These are phyloP conservation scores for Didymella pinodella DNA, from an alignment of 2,329 filamentous ascomycete species.

Conservation along the genomic window DNA sequence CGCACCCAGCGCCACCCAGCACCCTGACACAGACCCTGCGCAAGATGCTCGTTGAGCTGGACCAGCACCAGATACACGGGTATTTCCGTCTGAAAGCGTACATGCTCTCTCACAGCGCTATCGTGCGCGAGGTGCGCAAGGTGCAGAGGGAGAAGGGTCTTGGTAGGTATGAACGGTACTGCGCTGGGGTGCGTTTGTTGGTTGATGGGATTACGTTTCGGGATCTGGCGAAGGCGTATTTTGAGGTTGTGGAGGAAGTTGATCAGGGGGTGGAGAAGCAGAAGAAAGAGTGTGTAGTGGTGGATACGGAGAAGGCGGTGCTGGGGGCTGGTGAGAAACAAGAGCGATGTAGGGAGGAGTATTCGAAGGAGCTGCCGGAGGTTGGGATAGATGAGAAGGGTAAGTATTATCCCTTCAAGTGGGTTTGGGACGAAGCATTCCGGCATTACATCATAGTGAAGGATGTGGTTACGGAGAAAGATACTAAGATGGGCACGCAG, in stretches of 20 bases:
- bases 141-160: too few relatives aligned
- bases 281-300: background rate
- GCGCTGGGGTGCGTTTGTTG: background rate
- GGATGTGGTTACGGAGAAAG: background rate
- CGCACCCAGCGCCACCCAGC: background rate
- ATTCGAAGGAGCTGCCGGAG: background rate
- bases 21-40: background rate
- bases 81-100: conserved; percentile 2
- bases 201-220: background rate
- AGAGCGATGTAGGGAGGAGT: background rate
- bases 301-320: background rate
- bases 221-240: background rate
- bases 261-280: background rate
- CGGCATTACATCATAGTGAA: background rate
- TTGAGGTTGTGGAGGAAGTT: background rate
- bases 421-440: background rate
- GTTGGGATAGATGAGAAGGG: background rate
- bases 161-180: background rate
- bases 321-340: background rate
- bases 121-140: background rate
- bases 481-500: too few relatives aligned
- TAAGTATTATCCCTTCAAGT: background rate
- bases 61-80: background rate
- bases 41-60: background rate
- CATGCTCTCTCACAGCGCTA: background rate